Base-by-base conservation (phyloP, 805 yeast genomes). In the Candida germanica region DNA sequence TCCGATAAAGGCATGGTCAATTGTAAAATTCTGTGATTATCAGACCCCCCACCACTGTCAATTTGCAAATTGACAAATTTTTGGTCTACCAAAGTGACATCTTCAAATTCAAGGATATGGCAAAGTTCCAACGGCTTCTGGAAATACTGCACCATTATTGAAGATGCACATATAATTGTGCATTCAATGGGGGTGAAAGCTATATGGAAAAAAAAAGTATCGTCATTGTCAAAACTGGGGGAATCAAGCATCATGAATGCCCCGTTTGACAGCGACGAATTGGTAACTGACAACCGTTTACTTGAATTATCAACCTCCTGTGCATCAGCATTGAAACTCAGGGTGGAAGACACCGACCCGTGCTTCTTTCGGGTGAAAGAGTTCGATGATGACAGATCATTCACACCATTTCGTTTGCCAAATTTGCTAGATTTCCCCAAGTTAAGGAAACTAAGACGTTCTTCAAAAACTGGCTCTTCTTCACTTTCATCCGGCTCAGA, bases 161-260 rank as follows among this genome's bases (percentile, higher is more conserved):
- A 44, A 2, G 61, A 52, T 1, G 78, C 61, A 41, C 79, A 74
- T 44, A 80, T 79, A 5, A 80, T 58, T 0, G 85, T 78, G 42
- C 81, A 73, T 48, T 80, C 86, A n/a, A 61, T 53, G 0, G 82
- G 81, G 1, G 83, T 76, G 47, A 75, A 73, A 2, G 83, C 80
- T 23, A 80, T 62, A 49, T 77, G 83, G 48, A 77, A 73, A 50
- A 80, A 79, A 33, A 53, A 50, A 21, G 69, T 30, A 3, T 12
- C 24, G 9, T 15, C 21, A 30, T 18, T 26, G n/a, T 31, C 35
- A 11, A 33, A 30, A 9, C 26, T 38, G 33, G 19, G 17, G 7
- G 36, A 28, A 14, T 35, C 37, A 4, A 37, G 12, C 3, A 15
- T 4, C 25, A 13, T 24, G n/a, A 28, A 29, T 14, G 23, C 35